Conservation (phyloP, 495 filamentous ascomycete genomes). For the Sporormia fimetaria region DNA sequence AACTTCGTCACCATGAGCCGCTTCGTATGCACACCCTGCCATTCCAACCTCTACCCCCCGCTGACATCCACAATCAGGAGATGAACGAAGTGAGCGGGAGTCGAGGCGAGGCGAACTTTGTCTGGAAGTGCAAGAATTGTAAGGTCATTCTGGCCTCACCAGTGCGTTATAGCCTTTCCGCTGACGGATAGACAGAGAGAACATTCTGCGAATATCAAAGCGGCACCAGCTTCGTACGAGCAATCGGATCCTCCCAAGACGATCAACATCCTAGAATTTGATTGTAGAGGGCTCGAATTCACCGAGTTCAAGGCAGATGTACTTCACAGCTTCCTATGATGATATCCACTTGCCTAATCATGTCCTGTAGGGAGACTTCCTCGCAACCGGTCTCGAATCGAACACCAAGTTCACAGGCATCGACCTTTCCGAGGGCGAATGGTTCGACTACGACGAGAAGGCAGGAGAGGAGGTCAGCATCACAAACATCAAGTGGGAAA, state of each 20-base stretch:
- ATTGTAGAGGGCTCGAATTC: constrained; percentile 91
- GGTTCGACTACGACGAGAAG: constrained; percentile 80
- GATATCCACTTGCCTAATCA: background rate
- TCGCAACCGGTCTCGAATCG: constrained; percentile 69
- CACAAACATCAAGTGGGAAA: constrained; percentile 82
- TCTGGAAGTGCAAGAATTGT: constrained; percentile 91
- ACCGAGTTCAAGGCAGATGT: constrained; percentile 81
- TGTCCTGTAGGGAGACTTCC: constrained; percentile 63
- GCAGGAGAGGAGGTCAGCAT: constrained; percentile 70
- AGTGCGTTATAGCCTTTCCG: background rate
- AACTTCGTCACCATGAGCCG: constrained; percentile 81
- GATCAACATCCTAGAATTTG: constrained; percentile 74
- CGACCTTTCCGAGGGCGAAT: constrained; percentile 77
- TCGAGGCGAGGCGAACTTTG: constrained; percentile 92
- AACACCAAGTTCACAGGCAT: constrained; percentile 65
- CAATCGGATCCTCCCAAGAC: constrained; percentile 55
- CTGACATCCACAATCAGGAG: constrained; percentile 45
- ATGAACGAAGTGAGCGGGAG: constrained; percentile 77
- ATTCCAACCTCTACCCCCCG: background rate
- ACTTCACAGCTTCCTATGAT: constrained; percentile 5
- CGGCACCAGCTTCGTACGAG: constrained; percentile 57
- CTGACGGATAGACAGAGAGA: constrained; percentile 40
- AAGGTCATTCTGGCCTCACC: constrained; percentile 25
- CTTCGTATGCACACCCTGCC: constrained; percentile 51
- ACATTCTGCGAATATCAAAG: constrained; percentile 58